A percentile compares a stretch with the other conserved stretches of the same genome.
phyloP scores from a whole-genome alignment of 768 basidiomycete genomes.

The Pholiota molesta region DNA sequence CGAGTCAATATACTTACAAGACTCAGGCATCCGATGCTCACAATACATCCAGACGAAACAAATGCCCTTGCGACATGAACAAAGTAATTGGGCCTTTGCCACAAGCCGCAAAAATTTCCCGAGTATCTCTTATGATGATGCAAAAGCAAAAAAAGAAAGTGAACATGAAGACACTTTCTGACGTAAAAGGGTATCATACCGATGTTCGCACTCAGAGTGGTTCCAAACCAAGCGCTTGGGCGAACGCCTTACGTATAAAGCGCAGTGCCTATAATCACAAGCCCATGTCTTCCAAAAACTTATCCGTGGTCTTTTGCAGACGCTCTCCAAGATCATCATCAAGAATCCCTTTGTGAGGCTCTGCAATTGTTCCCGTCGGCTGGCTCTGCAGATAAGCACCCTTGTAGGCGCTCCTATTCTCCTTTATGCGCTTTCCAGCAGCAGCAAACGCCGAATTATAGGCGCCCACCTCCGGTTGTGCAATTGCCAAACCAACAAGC shows the following conservation, averaged over 20 bases:
- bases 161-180: too few species aligned
- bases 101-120: too few species aligned
- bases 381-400: slow-evolving; percentile 28
- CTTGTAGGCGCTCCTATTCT: slow-evolving; percentile 24
- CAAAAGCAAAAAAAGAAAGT: too few species aligned
- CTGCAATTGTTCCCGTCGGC: slow-evolving; percentile 21
- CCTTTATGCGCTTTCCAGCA: slow-evolving; percentile 24
- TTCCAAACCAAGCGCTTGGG: too few species aligned
- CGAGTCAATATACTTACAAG: too few species aligned
- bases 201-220: background rate
- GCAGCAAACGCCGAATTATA: slow-evolving; percentile 33
- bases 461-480: slow-evolving; percentile 25
- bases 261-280: too few species aligned
- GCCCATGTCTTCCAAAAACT: slow-evolving; percentile 15
- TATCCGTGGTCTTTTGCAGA: slow-evolving; percentile 11
- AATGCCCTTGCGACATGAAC: too few species aligned
- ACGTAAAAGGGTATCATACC: background rate
- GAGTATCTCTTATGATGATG: too few species aligned
- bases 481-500: slow-evolving; percentile 23
- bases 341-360: slow-evolving; percentile 13
- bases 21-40: too few species aligned
- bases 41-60: too few species aligned
- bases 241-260: background rate
- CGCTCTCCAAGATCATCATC: slow-evolving; percentile 15
- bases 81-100: too few species aligned